Evolutionary conservation across 2,329 filamentous ascomycete species (phyloP).

Genomic region (Neofusicoccum sp.): DNA sequence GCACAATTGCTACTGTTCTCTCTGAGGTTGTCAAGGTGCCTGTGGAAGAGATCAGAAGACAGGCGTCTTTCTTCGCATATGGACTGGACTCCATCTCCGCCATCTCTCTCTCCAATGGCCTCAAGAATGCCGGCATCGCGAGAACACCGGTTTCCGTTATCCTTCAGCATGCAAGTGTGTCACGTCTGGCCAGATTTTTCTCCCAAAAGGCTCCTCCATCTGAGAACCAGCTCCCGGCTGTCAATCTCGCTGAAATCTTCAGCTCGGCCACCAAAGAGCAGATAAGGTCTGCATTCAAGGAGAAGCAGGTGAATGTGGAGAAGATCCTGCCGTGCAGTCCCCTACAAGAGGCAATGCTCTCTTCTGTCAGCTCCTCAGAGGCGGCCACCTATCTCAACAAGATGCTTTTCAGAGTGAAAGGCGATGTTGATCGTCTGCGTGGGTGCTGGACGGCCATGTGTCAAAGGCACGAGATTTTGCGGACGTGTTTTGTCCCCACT

Average conservation of each 20-base stretch:
- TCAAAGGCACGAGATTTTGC: slow-evolving; percentile 69
- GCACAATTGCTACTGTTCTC: slow-evolving; percentile 55
- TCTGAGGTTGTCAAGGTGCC: slow-evolving; percentile 50
- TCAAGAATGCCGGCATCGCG: slow-evolving; percentile 49
- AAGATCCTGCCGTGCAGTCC: slow-evolving; percentile 77
- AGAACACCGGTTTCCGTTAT: slow-evolving; percentile 66
- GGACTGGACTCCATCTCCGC: slow-evolving; percentile 83
- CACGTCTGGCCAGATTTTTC: slow-evolving; percentile 50
- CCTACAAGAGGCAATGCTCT: slow-evolving; percentile 84
- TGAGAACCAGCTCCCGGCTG: background rate
- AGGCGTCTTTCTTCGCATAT: slow-evolving; percentile 72
- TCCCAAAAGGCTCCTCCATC: background rate
- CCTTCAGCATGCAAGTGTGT: slow-evolving; percentile 66
- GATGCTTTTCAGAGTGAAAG: slow-evolving; percentile 61
- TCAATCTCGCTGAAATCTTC: slow-evolving; percentile 22
- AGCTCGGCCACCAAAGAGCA: background rate
- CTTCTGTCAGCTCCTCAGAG: slow-evolving; percentile 47
- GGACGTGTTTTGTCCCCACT: slow-evolving; percentile 72
- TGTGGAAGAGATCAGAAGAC: slow-evolving; percentile 52
- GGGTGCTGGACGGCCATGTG: slow-evolving; percentile 63
- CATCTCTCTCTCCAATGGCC: slow-evolving; percentile 62
- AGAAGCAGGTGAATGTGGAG: slow-evolving; percentile 42
- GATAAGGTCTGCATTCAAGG: slow-evolving; percentile 26
- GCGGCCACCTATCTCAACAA: slow-evolving; percentile 68
- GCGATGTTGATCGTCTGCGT: slow-evolving; percentile 52